Evolutionary conservation across 805 yeast genomes (phyloP).

Genomic region (Ogataea paraovalis): DNA sequence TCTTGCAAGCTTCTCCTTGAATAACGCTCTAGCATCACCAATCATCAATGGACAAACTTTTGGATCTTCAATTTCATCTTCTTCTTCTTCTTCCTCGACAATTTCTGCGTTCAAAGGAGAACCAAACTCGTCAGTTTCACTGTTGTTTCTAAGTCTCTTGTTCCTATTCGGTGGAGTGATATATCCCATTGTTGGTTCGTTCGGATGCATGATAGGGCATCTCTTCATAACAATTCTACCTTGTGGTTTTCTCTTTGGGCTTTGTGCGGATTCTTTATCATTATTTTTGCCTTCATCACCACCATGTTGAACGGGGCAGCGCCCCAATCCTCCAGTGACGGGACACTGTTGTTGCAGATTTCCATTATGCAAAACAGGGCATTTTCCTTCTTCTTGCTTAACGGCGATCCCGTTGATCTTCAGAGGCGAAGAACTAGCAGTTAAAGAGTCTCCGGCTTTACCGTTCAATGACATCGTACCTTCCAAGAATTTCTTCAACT

Average conservation of each 20-base stretch:
- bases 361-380: constrained; percentile 8
- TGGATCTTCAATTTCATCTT: constrained; percentile 31
- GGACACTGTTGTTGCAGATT: constrained; percentile 17
- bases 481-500: constrained; percentile 31
- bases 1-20: constrained; percentile 32
- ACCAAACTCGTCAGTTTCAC: constrained; percentile 5
- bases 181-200: constrained; percentile 15
- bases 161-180: constrained; percentile 1
- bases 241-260: neutral
- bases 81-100: constrained; percentile 20
- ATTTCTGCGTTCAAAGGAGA: constrained; percentile 1
- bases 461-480: constrained; percentile 19
- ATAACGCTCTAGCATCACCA: constrained; percentile 38
- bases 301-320: constrained; percentile 19
- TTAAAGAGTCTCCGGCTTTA: constrained; percentile 1
- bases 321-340: constrained; percentile 22
- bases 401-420: neutral
- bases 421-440: neutral
- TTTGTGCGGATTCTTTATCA: neutral
- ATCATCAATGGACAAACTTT: constrained; percentile 45
- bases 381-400: constrained; percentile 3
- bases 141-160: neutral
- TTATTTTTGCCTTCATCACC: neutral
- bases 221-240: constrained; percentile 13
- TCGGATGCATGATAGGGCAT: constrained; percentile 29